These are phyloP conservation scores for Tulasnella sp. DNA, from an alignment of 768 basidiomycete genomes.

Conservation along the genomic window DNA sequence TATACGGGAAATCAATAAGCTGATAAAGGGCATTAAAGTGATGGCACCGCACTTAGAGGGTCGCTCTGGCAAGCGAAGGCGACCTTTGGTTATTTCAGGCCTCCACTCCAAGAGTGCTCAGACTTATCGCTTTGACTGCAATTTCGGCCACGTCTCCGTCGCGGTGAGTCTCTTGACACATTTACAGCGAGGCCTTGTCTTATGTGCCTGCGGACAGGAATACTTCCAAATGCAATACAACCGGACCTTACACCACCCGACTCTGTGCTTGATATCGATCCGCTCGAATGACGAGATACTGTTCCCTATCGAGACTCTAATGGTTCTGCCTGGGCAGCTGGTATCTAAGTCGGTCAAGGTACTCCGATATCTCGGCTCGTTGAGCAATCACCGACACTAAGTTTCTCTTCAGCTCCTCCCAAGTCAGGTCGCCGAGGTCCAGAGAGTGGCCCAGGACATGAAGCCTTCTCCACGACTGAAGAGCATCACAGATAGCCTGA, in stretches of 20 bases:
- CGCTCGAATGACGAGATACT: background rate
- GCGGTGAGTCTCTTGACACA: background rate
- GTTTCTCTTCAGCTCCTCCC: background rate
- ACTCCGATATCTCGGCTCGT: background rate
- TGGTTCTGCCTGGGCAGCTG: background rate
- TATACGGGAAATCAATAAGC: background rate
- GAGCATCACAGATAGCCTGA: background rate
- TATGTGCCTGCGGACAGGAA: background rate
- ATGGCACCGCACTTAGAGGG: background rate
- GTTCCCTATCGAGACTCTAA: background rate
- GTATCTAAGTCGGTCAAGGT: conserved; percentile 5
- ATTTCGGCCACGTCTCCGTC: background rate
- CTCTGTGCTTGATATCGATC: background rate
- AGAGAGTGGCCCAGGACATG: background rate
- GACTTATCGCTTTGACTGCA: background rate
- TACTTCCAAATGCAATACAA: conserved; percentile 12
- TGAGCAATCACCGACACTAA: background rate
- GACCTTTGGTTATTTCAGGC: background rate
- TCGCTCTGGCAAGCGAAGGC: background rate
- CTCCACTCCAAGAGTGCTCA: background rate
- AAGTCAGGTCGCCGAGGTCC: background rate
- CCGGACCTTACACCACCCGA: background rate
- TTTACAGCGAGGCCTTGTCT: background rate
- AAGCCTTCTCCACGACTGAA: background rate
- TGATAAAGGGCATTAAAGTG: background rate